Evolutionary conservation across 352 stramenopile genomes (phyloP).

Genomic region (Phytopythium boreale): DNA sequence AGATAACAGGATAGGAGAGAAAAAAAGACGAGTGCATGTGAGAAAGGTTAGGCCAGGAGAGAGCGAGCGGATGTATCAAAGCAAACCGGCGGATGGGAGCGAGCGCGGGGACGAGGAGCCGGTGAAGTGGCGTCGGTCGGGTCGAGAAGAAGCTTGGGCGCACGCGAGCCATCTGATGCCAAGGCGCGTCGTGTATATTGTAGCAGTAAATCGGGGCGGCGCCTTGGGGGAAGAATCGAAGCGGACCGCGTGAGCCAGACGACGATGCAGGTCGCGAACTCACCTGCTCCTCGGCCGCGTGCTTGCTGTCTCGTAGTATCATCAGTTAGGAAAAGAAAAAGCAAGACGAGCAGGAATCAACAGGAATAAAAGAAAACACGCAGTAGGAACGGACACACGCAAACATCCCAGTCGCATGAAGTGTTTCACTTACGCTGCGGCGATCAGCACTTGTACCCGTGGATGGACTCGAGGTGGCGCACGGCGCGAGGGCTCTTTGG

Average conservation of each 20-base stretch:
- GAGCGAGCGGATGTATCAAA: constrained; percentile 22
- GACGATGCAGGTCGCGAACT: constrained; percentile 12
- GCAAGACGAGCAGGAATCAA: constrained; percentile 6
- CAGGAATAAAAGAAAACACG: constrained; percentile 9
- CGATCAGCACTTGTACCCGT: constrained; percentile 38
- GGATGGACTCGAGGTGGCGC: constrained; percentile 57
- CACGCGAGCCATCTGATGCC: constrained; percentile 7
- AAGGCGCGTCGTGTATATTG: constrained; percentile 52
- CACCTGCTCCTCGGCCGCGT: constrained; percentile 10
- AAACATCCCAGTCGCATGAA: background rate
- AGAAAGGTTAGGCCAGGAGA: constrained; percentile 16
- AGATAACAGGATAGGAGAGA: constrained; percentile 46
- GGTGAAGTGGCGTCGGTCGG: background rate
- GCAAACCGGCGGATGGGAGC: constrained; percentile 2
- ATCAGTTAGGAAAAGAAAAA: constrained; percentile 17
- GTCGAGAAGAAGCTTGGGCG: too few relatives aligned
- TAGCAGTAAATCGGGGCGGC: constrained; percentile 60
- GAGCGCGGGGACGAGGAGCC: constrained; percentile 3
- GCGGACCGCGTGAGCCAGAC: constrained; percentile 15
- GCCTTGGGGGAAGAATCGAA: constrained; percentile 11
- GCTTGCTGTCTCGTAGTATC: constrained; percentile 21
- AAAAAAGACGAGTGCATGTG: constrained; percentile 18
- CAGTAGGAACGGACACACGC: constrained; percentile 5
- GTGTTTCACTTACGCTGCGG: background rate
- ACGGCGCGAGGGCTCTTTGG: constrained; percentile 64